Conservation (phyloP, 306 rosid genomes). For the Medicago ruthenica region DNA sequence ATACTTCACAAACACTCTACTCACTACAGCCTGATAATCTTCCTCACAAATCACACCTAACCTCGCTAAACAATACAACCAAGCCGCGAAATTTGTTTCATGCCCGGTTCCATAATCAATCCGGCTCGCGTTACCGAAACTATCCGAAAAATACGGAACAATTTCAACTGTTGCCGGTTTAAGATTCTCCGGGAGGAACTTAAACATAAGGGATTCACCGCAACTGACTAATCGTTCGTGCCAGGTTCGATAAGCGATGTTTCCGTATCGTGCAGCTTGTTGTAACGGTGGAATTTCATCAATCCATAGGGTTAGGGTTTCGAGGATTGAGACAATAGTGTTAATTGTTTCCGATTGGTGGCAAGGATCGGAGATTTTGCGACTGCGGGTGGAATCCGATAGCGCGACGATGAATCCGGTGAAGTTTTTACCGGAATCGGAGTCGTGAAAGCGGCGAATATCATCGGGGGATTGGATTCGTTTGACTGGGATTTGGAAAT, state of each 20-base stretch:
- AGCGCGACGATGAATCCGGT: slow-evolving; percentile 87
- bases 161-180: slow-evolving; percentile 62
- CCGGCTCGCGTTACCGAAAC: slow-evolving; percentile 84
- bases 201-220: slow-evolving; percentile 57
- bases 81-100: slow-evolving; percentile 91
- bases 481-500: slow-evolving; percentile 68
- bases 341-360: slow-evolving; percentile 52
- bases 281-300: slow-evolving; percentile 82
- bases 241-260: slow-evolving; percentile 80
- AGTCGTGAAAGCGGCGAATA: slow-evolving; percentile 66
- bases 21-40: slow-evolving; percentile 74
- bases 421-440: slow-evolving; percentile 70
- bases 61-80: slow-evolving; percentile 83
- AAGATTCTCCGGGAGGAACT: slow-evolving; percentile 62
- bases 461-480: slow-evolving; percentile 78
- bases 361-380: slow-evolving; percentile 70
- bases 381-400: slow-evolving; percentile 76
- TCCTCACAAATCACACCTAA: slow-evolving; percentile 71
- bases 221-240: slow-evolving; percentile 54
- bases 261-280: slow-evolving; percentile 83
- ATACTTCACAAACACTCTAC: slow-evolving; percentile 77
- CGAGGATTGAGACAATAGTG: slow-evolving; percentile 57
- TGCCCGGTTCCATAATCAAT: slow-evolving; percentile 97
- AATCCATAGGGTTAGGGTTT: slow-evolving; percentile 70
- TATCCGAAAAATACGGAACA: slow-evolving; percentile 72